Base-by-base conservation (phyloP, 805 yeast genomes). In the Zygosaccharomyces bisporus region DNA sequence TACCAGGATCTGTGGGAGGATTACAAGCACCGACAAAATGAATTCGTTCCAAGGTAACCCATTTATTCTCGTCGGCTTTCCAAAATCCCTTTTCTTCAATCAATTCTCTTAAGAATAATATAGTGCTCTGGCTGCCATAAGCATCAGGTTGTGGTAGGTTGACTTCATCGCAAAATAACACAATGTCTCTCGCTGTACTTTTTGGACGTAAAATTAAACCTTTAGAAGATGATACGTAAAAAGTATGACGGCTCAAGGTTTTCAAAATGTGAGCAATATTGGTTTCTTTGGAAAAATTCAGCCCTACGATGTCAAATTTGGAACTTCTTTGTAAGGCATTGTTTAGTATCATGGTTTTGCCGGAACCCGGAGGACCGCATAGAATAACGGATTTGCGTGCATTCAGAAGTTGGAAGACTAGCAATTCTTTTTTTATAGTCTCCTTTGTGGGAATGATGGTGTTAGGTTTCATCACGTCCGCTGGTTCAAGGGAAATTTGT, bases 321-420 rank as follows among this genome's bases (percentile, higher is more conserved):
- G 81, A 73, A 0, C 83, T 72, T 42, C 69, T 70, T 35, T 86
- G 68, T 32, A 91, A 59, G 0, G 88, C 81, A 37, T 82, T 78
- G 52, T 86, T 73, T 14, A 91, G 65, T 0, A 90, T 80, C 98
- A 91, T 90, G 0, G 98, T 90, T 60, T 91, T 91, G 46, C 98
- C 98, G 0, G 96, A 84, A 3, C 98, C 98, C 0, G 98, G 97
- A 0, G 98, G 98, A 2, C 98, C 98, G 64, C 96, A 88, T 17
- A 91, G 69, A 20, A 91, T 69, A 13, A 87, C 60, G 0, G 95
- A 79, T 31, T 67, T 67, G 43, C 76, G 81, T 35, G 77, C 76
- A 25, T 70, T 69, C 29, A 90, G 55, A 2, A 85, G 61, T 0
- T 80, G 68, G 43, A 73, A 75, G 1, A 91, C 70, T 8, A 86